These are phyloP conservation scores for Paralagenidium karlingii DNA, from an alignment of 352 stramenopile species.

Conservation along the genomic window DNA sequence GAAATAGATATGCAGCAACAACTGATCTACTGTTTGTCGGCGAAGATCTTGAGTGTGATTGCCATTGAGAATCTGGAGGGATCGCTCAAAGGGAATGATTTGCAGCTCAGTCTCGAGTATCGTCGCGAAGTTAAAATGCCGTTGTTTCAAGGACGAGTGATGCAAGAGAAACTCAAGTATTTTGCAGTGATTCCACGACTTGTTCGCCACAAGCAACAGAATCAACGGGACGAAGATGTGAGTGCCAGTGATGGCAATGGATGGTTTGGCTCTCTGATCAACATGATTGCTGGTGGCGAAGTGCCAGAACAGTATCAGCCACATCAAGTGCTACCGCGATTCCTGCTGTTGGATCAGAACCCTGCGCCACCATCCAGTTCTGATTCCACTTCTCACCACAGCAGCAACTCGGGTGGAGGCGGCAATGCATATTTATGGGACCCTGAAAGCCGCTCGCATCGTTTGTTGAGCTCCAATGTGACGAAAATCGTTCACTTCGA, in stretches of 20 bases:
- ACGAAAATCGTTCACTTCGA: constrained; percentile 45
- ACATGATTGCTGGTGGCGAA: constrained; percentile 44
- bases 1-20: too few species aligned
- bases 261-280: constrained; percentile 51
- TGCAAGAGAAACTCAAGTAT: not conserved
- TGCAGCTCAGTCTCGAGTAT: too few species aligned
- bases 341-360: constrained; percentile 46
- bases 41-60: not conserved
- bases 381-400: not conserved
- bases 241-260: not conserved
- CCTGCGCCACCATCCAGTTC: too few species aligned
- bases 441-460: constrained; percentile 49
- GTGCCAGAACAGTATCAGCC: constrained; percentile 58
- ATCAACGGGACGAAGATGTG: not conserved
- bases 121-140: too few species aligned
- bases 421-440: constrained; percentile 71
- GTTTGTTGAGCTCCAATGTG: constrained; percentile 50
- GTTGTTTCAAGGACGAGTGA: too few species aligned
- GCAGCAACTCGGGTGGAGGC: constrained; percentile 1
- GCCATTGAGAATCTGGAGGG: not conserved
- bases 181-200: constrained; percentile 5
- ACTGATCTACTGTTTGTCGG: constrained; percentile 38
- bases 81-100: too few species aligned
- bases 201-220: not conserved
- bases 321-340: constrained; percentile 51